Evolutionary conservation across 192 early-diverging fungal genomes (phyloP).

Genomic region (Dispira simplex): DNA sequence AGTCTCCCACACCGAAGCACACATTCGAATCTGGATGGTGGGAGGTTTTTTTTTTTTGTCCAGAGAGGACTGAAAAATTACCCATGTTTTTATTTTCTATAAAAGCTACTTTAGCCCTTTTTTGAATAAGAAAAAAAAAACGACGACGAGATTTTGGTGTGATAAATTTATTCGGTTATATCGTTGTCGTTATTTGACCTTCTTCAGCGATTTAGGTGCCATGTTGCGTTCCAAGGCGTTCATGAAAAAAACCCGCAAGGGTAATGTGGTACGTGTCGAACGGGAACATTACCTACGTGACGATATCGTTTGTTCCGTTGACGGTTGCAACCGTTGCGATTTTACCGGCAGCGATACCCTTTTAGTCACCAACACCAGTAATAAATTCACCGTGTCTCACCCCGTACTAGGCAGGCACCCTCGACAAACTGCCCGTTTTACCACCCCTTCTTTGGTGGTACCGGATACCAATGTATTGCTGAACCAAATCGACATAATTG

Average conservation of each 20-base stretch:
- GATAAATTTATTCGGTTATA: too few species aligned
- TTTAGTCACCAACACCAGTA: neutral
- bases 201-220: neutral
- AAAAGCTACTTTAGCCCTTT: too few species aligned
- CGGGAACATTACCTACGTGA: constrained; percentile 95
- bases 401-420: constrained; percentile 31
- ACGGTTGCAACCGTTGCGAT: constrained; percentile 36
- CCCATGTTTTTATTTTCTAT: too few species aligned
- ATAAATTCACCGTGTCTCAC: constrained; percentile 8
- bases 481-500: constrained; percentile 90
- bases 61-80: too few species aligned
- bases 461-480: constrained; percentile 94
- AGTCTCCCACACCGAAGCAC: too few species aligned
- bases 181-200: too few species aligned
- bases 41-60: too few species aligned
- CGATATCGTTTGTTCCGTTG: constrained; percentile 76
- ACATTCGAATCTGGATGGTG: too few species aligned
- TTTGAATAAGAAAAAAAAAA: too few species aligned
- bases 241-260: constrained; percentile 81
- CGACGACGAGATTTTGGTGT: too few species aligned
- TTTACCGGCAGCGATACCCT: constrained; percentile 11
- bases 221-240: constrained; percentile 73
- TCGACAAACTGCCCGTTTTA: constrained; percentile 30
- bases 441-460: constrained; percentile 55
- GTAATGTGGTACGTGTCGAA: constrained; percentile 83